Conservation (phyloP, 306 rosid genomes). For the Prunus mume region DNA sequence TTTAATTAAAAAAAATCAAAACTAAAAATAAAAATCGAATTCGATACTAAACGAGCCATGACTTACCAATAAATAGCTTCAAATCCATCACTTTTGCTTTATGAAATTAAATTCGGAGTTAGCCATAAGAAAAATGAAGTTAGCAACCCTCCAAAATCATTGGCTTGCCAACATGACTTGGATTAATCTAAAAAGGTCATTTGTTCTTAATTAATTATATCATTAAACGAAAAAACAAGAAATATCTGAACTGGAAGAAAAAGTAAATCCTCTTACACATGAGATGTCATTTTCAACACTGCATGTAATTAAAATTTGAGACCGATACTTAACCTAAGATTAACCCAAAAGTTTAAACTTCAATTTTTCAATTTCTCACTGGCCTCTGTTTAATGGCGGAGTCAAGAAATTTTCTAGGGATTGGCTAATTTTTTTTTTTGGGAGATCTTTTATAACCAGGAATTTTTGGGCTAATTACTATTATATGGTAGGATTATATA, state of each 20-base stretch:
- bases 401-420: too few relatives aligned
- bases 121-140: background rate
- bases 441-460: too few relatives aligned
- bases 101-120: background rate
- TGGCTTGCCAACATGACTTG: too few relatives aligned
- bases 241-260: background rate
- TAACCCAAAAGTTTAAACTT: background rate
- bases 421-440: too few relatives aligned
- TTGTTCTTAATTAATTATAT: background rate
- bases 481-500: too few relatives aligned
- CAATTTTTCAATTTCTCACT: background rate
- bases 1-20: too few relatives aligned
- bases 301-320: background rate
- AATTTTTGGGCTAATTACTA: too few relatives aligned
- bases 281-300: background rate
- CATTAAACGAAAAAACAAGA: background rate
- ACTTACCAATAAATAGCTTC: background rate
- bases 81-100: background rate
- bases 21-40: too few relatives aligned
- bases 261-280: background rate
- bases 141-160: background rate
- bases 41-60: background rate
- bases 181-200: background rate
- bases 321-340: background rate
- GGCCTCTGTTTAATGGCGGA: background rate